Percentiles rank a stretch among this genome's conserved stretches.
Evolutionary conservation across 768 basidiomycete genomes (phyloP).

Genomic region (Mycena floridula): DNA sequence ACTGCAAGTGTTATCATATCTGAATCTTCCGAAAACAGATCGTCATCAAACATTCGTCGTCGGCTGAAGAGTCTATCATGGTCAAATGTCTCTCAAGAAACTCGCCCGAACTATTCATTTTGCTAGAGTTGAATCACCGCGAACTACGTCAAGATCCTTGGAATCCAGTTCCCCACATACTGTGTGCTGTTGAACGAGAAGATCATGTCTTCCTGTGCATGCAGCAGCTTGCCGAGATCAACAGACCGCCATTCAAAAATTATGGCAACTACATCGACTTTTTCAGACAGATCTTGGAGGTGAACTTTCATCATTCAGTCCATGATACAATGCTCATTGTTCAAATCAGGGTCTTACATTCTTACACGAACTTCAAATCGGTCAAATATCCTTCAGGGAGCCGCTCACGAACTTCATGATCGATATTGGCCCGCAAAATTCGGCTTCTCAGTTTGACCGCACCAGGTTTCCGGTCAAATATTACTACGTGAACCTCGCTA

Average conservation of each 20-base stretch:
- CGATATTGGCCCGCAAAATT: conserved; percentile 8
- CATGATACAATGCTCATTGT: neutral
- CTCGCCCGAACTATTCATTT: conserved; percentile 32
- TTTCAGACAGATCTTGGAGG: conserved; percentile 45
- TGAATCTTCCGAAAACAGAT: too few species aligned
- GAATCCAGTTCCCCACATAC: conserved; percentile 45
- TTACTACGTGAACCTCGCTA: conserved; percentile 23
- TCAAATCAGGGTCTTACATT: conserved; percentile 36
- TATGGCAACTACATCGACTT: conserved; percentile 47
- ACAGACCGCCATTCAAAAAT: conserved; percentile 37
- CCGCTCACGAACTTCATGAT: conserved; percentile 6
- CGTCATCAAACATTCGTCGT: conserved; percentile 22
- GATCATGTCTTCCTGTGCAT: conserved; percentile 36
- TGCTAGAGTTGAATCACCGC: conserved; percentile 37
- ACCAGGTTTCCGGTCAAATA: conserved; percentile 24
- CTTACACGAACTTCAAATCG: conserved; percentile 37
- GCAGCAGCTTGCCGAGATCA: conserved; percentile 30
- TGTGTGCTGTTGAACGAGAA: conserved; percentile 36
- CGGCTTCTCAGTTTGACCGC: conserved; percentile 25
- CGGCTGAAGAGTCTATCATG: conserved; percentile 28
- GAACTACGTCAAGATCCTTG: conserved; percentile 44
- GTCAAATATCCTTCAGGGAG: conserved; percentile 23
- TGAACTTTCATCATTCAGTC: conserved; percentile 9
- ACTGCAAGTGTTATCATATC: neutral
- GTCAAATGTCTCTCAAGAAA: conserved; percentile 30